A percentile compares a stretch with the other conserved stretches of the same genome.
Conservation (phyloP, 148 eudicot species). For the Fagopyrum homotropicum region DNA sequence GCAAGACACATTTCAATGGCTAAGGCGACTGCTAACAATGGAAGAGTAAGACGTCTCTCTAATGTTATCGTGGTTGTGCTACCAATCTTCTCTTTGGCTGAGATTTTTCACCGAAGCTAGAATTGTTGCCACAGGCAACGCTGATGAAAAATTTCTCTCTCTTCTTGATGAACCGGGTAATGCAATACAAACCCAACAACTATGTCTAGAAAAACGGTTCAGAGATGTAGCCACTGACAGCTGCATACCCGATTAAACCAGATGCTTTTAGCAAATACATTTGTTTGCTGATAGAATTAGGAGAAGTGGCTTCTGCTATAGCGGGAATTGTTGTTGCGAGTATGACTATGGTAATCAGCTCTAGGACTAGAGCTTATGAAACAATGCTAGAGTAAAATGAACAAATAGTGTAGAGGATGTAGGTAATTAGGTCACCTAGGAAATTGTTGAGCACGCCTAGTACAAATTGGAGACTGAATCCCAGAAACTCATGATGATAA, state of each 20-base stretch:
- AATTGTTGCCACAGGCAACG: slow-evolving; percentile 64
- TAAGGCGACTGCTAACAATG: slow-evolving; percentile 60
- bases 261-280: slow-evolving; percentile 52
- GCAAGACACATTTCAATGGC: slow-evolving; percentile 63
- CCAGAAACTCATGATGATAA: slow-evolving; percentile 24
- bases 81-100: background rate
- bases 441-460: slow-evolving; percentile 41
- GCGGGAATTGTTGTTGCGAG: slow-evolving; percentile 57
- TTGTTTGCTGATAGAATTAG: slow-evolving; percentile 56
- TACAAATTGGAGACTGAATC: slow-evolving; percentile 37
- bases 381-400: slow-evolving; percentile 58
- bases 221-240: slow-evolving; percentile 53
- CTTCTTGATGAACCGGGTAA: slow-evolving; percentile 47
- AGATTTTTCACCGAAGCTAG: slow-evolving; percentile 49
- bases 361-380: slow-evolving; percentile 54
- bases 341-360: slow-evolving; percentile 44
- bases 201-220: slow-evolving; percentile 58
- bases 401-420: slow-evolving; percentile 37
- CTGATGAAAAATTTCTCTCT: slow-evolving; percentile 64
- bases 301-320: slow-evolving; percentile 56
- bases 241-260: slow-evolving; percentile 58
- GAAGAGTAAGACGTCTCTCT: slow-evolving; percentile 43
- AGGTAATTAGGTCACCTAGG: slow-evolving; percentile 57
- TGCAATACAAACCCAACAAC: slow-evolving; percentile 51
- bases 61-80: slow-evolving; percentile 10